Base-by-base conservation (phyloP, 1,139 yeast genomes). In the Geotrichum candidum region DNA sequence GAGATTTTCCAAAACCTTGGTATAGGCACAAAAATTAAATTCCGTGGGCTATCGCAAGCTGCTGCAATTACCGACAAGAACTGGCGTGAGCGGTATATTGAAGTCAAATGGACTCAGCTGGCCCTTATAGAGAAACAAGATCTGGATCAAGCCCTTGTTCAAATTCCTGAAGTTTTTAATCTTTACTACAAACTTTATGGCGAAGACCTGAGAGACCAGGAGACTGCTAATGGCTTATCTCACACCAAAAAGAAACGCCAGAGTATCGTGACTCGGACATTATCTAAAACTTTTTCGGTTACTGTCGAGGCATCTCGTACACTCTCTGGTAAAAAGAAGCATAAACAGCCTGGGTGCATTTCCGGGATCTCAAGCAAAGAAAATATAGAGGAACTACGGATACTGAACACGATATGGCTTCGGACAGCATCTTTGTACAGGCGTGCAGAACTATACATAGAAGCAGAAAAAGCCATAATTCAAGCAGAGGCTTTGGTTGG, bases 41-140 rank as follows among this genome's bases (percentile, higher is more conserved):
- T 64, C 83, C 77, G 90, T 69, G 88, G 88, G 68, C 78, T 88
- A 72, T 86, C 96, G 0, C 91, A 88, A 67, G 74, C 90, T 58
- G 86, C 92, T 1, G 78, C 90, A 18, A 77, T 85, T 63, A 94
- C 89, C 69, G 80, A 84, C 9, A 76, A 81, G 13, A 78, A 84
- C 63, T 94, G 90, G 3, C 76, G 81, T 0, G 78, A 80, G 35
- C 82, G 82, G 57, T 84, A 90, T 2, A 73, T 89, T 67, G 91
- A 86, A 58, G 77, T 79, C 57, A 74, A 90, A 31, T 82, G 88
- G 2, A 90, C 85, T 59, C 80, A 89, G 11, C 86, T 90, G 68
- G 81, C 80, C 18, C 72, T 86, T 23, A 87, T 81, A 68, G 81
- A 83, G 59, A 80, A 76, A 57, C 75, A 89, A 41, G 87, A 86